phyloP scores from a whole-genome alignment of 169 alveolate genomes.

The Plasmodium cynomolgi region DNA sequence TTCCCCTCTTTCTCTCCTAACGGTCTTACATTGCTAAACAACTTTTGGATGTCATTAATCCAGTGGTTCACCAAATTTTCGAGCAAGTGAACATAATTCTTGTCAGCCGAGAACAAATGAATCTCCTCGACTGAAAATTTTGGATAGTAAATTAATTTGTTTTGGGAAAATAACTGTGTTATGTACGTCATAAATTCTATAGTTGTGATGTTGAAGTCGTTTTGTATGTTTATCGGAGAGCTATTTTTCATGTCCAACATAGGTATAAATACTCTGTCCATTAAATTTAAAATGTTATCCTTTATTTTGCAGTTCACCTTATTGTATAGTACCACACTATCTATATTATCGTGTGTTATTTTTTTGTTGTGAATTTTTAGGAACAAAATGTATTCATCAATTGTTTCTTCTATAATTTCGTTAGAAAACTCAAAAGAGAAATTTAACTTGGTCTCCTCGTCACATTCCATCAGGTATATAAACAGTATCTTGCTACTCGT shows the following conservation, averaged over 20 bases:
- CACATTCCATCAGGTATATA: constrained; percentile 24
- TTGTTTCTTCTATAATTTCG: constrained; percentile 54
- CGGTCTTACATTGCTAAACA: constrained; percentile 47
- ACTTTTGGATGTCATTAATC: constrained; percentile 53
- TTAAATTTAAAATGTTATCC: constrained; percentile 58
- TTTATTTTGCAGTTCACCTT: constrained; percentile 55
- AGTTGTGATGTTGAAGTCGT: constrained; percentile 66
- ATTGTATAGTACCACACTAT: constrained; percentile 34
- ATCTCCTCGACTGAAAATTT: constrained; percentile 27
- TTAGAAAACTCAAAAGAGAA: constrained; percentile 60
- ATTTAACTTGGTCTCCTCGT: neutral
- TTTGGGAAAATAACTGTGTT: constrained; percentile 53
- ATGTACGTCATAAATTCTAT: constrained; percentile 70
- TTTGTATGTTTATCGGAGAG: constrained; percentile 56
- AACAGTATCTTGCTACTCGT: constrained; percentile 41
- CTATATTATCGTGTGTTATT: constrained; percentile 62
- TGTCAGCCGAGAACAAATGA: constrained; percentile 18
- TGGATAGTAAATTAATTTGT: constrained; percentile 64
- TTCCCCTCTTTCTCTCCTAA: neutral
- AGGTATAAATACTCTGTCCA: constrained; percentile 71
- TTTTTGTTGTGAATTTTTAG: constrained; percentile 43
- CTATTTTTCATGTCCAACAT: constrained; percentile 49
- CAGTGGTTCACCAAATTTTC: constrained; percentile 57
- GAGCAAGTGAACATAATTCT: constrained; percentile 35
- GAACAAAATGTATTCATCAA: constrained; percentile 60